Evolutionary conservation across 257 asterid genomes (phyloP), one percentile per base, ranked within the genome.

Genomic region (Gentiana straminea): DNA sequence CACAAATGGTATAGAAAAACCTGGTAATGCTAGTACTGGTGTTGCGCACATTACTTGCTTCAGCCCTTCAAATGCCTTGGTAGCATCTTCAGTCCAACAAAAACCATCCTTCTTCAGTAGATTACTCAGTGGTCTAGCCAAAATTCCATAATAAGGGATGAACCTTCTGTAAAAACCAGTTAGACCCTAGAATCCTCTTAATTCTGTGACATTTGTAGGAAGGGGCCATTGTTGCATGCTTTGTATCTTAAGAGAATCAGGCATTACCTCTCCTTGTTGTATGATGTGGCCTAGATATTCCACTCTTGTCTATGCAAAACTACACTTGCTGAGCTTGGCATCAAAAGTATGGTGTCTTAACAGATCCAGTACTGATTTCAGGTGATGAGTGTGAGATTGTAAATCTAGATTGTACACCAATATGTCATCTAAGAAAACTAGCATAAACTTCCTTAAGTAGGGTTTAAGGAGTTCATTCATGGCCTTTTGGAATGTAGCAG

Each of bases 241-340:
- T 1, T 49, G 24, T 1, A 49, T 12, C 24, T 49, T 49, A 2
- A 10, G 11, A 49, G 52, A 32, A 49, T 49, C 52, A 9, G 13
- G 24, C 15, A 1, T 12, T 2, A 49, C 52, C n/a, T 1, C 32
- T 2, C 24, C 52, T 0, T 5, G 3, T 2, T 39, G 11, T 5
- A 55, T 35, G 2, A 55, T 35, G n/a, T 55, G 45, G 2, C 59
- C 59, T n/a, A 55, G 36, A 35, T 55, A 55, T 3, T 55, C 59
- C 1, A 35, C 3, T 35, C 11, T 4, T 2, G 3, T 2, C 37
- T 55, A 3, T 3, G 2, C 36, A 35, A 55, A 55, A 13, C 24
- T 8, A 5, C 44, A 39, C 11, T n/a, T 48, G 11, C 52, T 48
- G 13, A 48, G 3, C 11, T 48, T 48, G 15, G 15, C 52, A 48